Percentiles rank a stretch among this genome's conserved stretches.
Evolutionary conservation across 805 yeast genomes (phyloP).

Genomic region (Wilhelminamyces savonicus): DNA sequence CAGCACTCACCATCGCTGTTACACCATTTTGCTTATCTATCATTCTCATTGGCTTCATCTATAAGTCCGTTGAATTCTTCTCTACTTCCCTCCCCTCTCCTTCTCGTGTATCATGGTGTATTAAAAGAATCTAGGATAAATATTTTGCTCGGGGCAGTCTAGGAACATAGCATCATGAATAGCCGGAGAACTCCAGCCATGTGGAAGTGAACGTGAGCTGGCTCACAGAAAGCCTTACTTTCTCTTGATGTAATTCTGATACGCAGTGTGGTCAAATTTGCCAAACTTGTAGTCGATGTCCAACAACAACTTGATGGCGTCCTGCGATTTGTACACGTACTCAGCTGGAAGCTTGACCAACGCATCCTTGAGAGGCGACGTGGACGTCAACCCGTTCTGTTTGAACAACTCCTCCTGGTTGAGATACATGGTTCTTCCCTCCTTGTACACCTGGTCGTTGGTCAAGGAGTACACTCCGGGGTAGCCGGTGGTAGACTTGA

Average conservation of each 20-base stretch:
- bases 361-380: conserved; percentile 26
- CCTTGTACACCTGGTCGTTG: conserved; percentile 34
- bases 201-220: no score
- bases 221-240: no score
- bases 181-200: no score
- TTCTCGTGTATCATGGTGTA: no score
- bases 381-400: conserved; percentile 22
- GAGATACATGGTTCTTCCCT: conserved; percentile 27
- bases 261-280: conserved; percentile 46
- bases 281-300: conserved; percentile 60
- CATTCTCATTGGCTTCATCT: no score
- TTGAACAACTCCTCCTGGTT: conserved; percentile 27
- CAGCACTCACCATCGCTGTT: no score
- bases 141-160: no score
- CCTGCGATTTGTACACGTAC: conserved; percentile 52
- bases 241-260: conserved; percentile 28
- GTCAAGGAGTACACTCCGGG: conserved; percentile 41
- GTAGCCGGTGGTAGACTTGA: conserved; percentile 38
- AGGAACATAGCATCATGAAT: no score
- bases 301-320: conserved; percentile 53
- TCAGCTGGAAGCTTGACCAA: conserved; percentile 36
- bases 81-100: no score
- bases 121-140: no score
- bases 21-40: no score
- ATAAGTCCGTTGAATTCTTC: no score